phyloP scores from a whole-genome alignment of 805 yeast species.

The Ogataea parapolymorpha region DNA sequence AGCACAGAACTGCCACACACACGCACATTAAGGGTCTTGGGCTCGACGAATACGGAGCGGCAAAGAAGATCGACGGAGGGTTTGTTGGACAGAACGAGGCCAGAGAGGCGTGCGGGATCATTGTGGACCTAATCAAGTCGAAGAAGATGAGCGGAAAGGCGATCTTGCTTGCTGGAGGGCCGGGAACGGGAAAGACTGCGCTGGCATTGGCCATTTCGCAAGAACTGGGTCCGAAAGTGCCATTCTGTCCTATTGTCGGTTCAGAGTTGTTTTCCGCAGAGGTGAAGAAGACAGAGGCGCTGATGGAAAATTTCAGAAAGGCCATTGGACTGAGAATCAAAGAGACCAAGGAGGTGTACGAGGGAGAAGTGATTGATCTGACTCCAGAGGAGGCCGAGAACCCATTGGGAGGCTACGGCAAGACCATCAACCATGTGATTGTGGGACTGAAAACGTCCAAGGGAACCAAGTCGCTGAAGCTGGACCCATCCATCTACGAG shows the following conservation, averaged over 20 bases:
- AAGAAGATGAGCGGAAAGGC: constrained; percentile 98
- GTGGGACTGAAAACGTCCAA: constrained; percentile 97
- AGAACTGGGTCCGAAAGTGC: constrained; percentile 72
- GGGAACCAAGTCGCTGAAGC: constrained; percentile 93
- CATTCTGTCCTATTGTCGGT: constrained; percentile 93
- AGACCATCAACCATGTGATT: constrained; percentile 67
- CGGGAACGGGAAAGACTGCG: constrained; percentile 98
- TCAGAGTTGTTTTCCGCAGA: constrained; percentile 91
- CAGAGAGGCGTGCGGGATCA: constrained; percentile 92
- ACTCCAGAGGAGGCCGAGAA: constrained; percentile 82
- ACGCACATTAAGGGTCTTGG: constrained; percentile 97
- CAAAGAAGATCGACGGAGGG: constrained; percentile 81
- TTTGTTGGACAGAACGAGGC: constrained; percentile 98
- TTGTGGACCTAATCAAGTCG: constrained; percentile 87
- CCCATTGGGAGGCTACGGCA: constrained; percentile 89
- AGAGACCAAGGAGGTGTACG: constrained; percentile 95
- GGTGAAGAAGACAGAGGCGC: constrained; percentile 90
- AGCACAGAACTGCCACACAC: constrained; percentile 72
- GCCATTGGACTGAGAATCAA: constrained; percentile 93
- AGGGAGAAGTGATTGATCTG: constrained; percentile 97
- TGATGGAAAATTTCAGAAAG: constrained; percentile 94
- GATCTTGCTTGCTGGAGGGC: constrained; percentile 94
- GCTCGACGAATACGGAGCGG: constrained; percentile 85
- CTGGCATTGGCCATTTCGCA: constrained; percentile 91
- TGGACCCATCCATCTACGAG: constrained; percentile 98